Evolutionary conservation across 2,329 filamentous ascomycete species (phyloP), one percentile per base, ranked within the genome.

Genomic region (Aspergillus sp.): DNA sequence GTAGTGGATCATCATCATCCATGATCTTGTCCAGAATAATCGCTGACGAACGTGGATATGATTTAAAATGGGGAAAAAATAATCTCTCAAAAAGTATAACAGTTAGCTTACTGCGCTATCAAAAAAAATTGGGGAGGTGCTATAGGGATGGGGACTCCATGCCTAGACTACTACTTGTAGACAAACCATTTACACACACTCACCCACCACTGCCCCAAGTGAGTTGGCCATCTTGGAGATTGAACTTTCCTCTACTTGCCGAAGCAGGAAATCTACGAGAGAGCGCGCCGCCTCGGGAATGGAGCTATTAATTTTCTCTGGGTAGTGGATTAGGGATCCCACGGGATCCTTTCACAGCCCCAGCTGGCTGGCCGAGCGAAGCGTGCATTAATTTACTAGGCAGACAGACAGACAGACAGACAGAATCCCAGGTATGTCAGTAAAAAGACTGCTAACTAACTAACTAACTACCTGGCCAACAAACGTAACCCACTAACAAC

Each of bases 401-500:
- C 13, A 38, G 23, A 51, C 47, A 17, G 23, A 27, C 11, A 8
- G 8, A 23, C 10, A 38, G 23, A 51, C 47, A 30, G 23, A 27
- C 13, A 8, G 4, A 23, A 36, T 36, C 11, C 27, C 49, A 13
- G 13, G 27, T 52, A 36, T 19, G 44, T 27, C 17, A 48, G 44
- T 48, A 41, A 17, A n/a, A 25, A 23, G 21, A 27, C 25, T 27
- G 25, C 25, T 27, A 27, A n/a, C 10, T 32, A 55, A 41, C 15
- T 42, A 47, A 47, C 30, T 56, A 13, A 13, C 44, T 52, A 53
- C 48, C 56, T 47, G 38, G 30, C 23, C 25, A 30, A 47, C 38
- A 23, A 36, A 13, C 49, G 39, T 51, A 58, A 59, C 50, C 19
- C 49, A 49, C 56, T 56, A 57, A 53, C 47, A 23, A 17, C 23